A percentile compares a stretch with the other conserved stretches of the same genome.
phyloP scores from a whole-genome alignment of 495 filamentous ascomycete species.

The Sordaria brevicollis region DNA sequence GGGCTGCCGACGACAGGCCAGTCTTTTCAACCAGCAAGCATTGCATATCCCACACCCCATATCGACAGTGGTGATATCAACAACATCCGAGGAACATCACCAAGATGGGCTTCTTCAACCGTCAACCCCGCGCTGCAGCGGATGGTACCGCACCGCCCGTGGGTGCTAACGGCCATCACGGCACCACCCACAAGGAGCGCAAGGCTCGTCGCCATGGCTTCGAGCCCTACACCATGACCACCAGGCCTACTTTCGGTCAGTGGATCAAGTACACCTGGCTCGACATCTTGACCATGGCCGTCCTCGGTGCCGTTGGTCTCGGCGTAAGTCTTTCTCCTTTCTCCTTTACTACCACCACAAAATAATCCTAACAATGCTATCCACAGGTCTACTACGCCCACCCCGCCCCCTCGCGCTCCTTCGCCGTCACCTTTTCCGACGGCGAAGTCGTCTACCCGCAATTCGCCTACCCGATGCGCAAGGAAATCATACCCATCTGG shows the following conservation, averaged over 20 bases:
- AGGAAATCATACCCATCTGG: constrained; percentile 54
- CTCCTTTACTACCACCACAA: not conserved
- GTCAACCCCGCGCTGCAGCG: not conserved
- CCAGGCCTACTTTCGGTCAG: constrained; percentile 38
- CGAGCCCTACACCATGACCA: constrained; percentile 26
- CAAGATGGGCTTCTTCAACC: constrained; percentile 8
- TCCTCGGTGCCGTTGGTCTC: constrained; percentile 46
- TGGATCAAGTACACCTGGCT: constrained; percentile 49
- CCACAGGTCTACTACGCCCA: constrained; percentile 43
- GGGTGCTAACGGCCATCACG: not conserved
- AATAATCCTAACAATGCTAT: constrained; percentile 1
- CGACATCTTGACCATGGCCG: constrained; percentile 47
- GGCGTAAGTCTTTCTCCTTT: constrained; percentile 34
- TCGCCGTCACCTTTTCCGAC: constrained; percentile 47
- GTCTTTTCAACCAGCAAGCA: not conserved
- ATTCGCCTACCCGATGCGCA: constrained; percentile 51
- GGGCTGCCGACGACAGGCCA: not conserved
- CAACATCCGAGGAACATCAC: not conserved
- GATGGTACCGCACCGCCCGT: not conserved
- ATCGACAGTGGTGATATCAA: no score
- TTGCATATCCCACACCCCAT: no score
- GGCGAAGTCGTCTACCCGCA: constrained; percentile 50
- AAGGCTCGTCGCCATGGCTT: constrained; percentile 1
- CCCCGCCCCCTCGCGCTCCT: constrained; percentile 45
- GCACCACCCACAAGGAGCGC: constrained; percentile 3